A percentile compares a stretch with the other conserved stretches of the same genome.
Evolutionary conservation across 805 yeast species (phyloP).

Genomic region (Candida suzukii): DNA sequence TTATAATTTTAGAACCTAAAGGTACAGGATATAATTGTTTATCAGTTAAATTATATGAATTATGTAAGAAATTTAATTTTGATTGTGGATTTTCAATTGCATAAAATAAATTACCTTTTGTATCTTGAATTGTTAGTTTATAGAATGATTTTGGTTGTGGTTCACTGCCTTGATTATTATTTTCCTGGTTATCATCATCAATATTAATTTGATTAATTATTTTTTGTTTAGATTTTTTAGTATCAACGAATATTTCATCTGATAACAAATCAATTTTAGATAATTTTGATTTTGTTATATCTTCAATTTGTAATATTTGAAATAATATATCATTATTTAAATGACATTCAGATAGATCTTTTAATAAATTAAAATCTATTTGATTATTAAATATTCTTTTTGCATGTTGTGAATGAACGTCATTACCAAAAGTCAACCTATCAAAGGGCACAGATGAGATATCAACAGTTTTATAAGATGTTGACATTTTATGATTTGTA

Average conservation of each 20-base stretch:
- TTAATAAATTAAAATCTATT: too few species aligned
- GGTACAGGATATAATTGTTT: slow-evolving; percentile 29
- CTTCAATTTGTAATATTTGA: slow-evolving; percentile 49
- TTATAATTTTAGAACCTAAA: slow-evolving; percentile 52
- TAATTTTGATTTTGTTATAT: slow-evolving; percentile 43
- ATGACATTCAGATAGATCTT: background rate
- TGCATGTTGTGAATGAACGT: background rate
- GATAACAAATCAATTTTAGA: too few species aligned
- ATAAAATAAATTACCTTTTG: slow-evolving; percentile 40
- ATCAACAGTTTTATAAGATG: background rate
- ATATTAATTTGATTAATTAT: too few species aligned
- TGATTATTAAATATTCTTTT: too few species aligned
- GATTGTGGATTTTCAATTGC: slow-evolving; percentile 45
- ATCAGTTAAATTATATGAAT: slow-evolving; percentile 10
- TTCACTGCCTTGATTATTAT: too few species aligned
- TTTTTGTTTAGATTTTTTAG: too few species aligned
- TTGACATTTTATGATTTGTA: too few species aligned
- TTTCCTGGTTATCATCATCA: slow-evolving; percentile 9
- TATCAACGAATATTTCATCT: too few species aligned
- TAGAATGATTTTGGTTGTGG: slow-evolving; percentile 27
- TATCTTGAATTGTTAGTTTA: slow-evolving; percentile 54
- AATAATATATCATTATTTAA: slow-evolving; percentile 21
- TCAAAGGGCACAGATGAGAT: background rate
- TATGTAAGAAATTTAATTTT: slow-evolving; percentile 39
- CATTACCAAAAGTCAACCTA: background rate